Conservation (phyloP, 2,329 filamentous ascomycete genomes). For the Scopulariopsis brevicaulis region DNA sequence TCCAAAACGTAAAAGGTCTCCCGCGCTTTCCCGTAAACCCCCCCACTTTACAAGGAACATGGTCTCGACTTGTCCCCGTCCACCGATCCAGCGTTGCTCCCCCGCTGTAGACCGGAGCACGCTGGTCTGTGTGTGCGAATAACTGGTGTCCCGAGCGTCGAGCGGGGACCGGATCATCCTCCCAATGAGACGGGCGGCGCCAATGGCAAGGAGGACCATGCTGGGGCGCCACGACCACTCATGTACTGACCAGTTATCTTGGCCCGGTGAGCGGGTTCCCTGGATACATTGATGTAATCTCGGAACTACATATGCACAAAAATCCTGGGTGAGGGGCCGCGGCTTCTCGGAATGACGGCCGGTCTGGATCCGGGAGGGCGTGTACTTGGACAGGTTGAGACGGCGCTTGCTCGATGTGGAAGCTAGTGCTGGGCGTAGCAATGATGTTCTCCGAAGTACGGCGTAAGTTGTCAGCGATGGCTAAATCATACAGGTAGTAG, state of each 20-base stretch:
- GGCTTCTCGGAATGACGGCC: neutral
- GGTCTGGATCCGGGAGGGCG: neutral
- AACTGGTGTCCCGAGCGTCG: neutral
- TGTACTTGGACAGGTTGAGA: neutral
- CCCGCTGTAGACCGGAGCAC: neutral
- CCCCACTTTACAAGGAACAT: slow-evolving; percentile 5
- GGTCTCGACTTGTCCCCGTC: neutral
- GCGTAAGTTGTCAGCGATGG: neutral
- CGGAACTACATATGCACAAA: slow-evolving; percentile 1
- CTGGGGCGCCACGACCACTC: slow-evolving; percentile 9
- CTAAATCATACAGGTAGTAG: neutral
- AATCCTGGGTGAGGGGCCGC: neutral
- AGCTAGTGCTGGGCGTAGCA: neutral
- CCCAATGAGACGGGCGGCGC: neutral
- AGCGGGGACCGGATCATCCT: slow-evolving; percentile 2
- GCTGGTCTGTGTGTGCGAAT: slow-evolving; percentile 3
- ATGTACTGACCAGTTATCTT: slow-evolving; percentile 7
- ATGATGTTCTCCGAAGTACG: neutral
- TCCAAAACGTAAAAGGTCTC: neutral
- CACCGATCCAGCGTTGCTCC: neutral
- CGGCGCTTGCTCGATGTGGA: neutral
- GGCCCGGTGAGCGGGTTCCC: neutral
- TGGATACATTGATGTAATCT: slow-evolving; percentile 2
- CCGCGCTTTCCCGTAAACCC: neutral
- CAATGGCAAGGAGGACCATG: neutral